Conservation (phyloP, 495 filamentous ascomycete species). For the Penicillium samsonianum region DNA sequence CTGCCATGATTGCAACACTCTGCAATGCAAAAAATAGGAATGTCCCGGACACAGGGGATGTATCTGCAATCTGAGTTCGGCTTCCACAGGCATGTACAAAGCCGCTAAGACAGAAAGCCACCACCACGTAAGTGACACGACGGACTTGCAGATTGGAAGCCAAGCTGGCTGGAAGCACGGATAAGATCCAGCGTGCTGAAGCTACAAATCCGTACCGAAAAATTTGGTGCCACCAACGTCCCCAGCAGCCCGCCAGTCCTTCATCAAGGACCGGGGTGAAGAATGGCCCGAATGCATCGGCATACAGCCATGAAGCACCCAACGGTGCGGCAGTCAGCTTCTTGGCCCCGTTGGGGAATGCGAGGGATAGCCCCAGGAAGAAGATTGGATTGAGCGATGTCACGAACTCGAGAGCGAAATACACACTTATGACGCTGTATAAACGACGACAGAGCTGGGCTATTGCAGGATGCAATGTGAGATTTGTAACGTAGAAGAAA, state of each 20-base stretch:
- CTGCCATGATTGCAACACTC: conserved; percentile 54
- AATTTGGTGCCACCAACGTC: conserved; percentile 85
- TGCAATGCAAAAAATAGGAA: conserved; percentile 60
- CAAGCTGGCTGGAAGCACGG: conserved; percentile 31
- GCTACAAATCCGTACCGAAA: conserved; percentile 73
- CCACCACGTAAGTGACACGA: conserved; percentile 34
- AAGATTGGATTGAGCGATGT: conserved; percentile 57
- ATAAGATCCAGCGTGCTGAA: conserved; percentile 52
- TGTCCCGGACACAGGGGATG: conserved; percentile 42
- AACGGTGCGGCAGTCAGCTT: conserved; percentile 46
- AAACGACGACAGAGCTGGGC: conserved; percentile 52
- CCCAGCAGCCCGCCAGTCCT: conserved; percentile 77
- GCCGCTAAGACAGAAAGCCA: conserved; percentile 62
- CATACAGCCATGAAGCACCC: conserved; percentile 65
- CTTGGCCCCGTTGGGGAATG: conserved; percentile 40
- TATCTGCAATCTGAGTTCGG: conserved; percentile 50
- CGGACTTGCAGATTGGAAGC: conserved; percentile 19
- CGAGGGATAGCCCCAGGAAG: conserved; percentile 56
- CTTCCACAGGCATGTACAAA: conserved; percentile 61
- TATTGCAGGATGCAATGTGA: conserved; percentile 32
- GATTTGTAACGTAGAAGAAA: conserved; percentile 36
- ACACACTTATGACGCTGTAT: conserved; percentile 51
- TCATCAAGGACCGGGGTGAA: conserved; percentile 56
- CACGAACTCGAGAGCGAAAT: conserved; percentile 54
- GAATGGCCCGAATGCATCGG: conserved; percentile 60